Evolutionary conservation across 768 basidiomycete species (phyloP), one percentile per base, ranked within the genome.

Genomic region (Filobasidium floriforme): DNA sequence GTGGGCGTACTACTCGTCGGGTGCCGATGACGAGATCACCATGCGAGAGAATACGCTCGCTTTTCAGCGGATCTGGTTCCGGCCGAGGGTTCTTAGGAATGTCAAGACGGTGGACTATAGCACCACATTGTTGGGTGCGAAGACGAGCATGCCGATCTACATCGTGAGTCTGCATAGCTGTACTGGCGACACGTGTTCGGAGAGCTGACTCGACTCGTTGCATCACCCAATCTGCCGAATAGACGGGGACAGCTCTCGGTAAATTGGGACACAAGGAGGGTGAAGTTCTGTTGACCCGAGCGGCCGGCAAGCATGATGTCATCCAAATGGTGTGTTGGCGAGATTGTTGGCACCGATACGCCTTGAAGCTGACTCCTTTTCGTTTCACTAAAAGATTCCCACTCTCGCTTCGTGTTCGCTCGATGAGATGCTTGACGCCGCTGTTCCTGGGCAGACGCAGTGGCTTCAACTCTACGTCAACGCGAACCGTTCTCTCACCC

Each of bases 391-490:
- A 32, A 72, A 93, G 93, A 94, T 98, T 62, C 92, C 93, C 1
- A 98, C 96, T 0, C 82, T 98, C 24, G 90, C 94, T 0, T 92
- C 90, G 0, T 98, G 92, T 77, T 89, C 90, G 0, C 96, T 98
- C 77, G 92, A 98, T 75, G 92, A 98, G 77, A 85, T 97, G 60
- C 83, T 96, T n/a, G 88, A 94, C 75, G 89, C 86, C 0, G 88
- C 91, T 14, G 79, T 83, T 49, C 87, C 88, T 4, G 85, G 83
- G 0, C 93, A 97, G 79, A 81, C 85, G 3, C 89, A 89, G 74
- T 92, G 92, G 77, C 78, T 96, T 60, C 94, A 98, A 77, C 80
- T 97, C 82, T 93, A 93, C 75, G 94, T 98, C 63, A 97, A 97
- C 81, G 87, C 87, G 71, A 90, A 98, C 75, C 84, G 91, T 15